These are phyloP conservation scores for Venturia oleaginea DNA, from an alignment of 2,329 filamentous ascomycete genomes.

Conservation along the genomic window DNA sequence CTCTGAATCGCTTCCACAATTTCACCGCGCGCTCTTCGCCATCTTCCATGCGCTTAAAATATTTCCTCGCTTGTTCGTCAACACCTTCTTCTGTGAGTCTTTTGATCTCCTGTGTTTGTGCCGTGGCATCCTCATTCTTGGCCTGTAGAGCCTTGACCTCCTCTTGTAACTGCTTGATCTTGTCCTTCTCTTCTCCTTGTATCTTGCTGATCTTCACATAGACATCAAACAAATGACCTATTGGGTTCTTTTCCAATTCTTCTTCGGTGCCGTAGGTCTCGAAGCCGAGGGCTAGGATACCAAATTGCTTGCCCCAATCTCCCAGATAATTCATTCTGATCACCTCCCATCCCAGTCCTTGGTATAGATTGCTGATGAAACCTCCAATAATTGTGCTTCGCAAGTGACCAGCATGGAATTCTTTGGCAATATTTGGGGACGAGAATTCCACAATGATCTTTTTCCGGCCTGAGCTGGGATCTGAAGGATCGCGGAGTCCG, in stretches of 20 bases:
- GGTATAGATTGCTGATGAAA: constrained; percentile 61
- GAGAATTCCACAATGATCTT: constrained; percentile 71
- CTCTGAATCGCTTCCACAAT: constrained; percentile 55
- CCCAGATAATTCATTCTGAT: constrained; percentile 66
- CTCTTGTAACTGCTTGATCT: constrained; percentile 45
- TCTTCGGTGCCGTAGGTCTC: constrained; percentile 67
- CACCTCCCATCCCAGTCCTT: constrained; percentile 61
- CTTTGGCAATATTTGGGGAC: constrained; percentile 79
- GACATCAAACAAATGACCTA: constrained; percentile 73
- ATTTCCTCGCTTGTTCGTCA: constrained; percentile 65
- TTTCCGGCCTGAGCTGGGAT: constrained; percentile 54
- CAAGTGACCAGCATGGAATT: constrained; percentile 66
- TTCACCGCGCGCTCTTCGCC: constrained; percentile 49
- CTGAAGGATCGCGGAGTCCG: constrained; percentile 52
- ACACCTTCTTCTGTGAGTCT: constrained; percentile 46
- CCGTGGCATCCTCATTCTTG: constrained; percentile 39
- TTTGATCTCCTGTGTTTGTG: constrained; percentile 40
- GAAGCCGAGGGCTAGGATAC: constrained; percentile 63
- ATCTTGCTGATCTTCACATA: constrained; percentile 67
- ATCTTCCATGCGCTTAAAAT: constrained; percentile 61
- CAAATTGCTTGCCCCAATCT: constrained; percentile 71
- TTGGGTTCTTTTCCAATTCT: constrained; percentile 61
- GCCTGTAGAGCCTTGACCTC: constrained; percentile 39
- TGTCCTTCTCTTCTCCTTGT: constrained; percentile 55
- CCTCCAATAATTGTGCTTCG: constrained; percentile 69